phyloP scores from a whole-genome alignment of 1,284 basidiomycete genomes.

The Vanrija sp. region DNA sequence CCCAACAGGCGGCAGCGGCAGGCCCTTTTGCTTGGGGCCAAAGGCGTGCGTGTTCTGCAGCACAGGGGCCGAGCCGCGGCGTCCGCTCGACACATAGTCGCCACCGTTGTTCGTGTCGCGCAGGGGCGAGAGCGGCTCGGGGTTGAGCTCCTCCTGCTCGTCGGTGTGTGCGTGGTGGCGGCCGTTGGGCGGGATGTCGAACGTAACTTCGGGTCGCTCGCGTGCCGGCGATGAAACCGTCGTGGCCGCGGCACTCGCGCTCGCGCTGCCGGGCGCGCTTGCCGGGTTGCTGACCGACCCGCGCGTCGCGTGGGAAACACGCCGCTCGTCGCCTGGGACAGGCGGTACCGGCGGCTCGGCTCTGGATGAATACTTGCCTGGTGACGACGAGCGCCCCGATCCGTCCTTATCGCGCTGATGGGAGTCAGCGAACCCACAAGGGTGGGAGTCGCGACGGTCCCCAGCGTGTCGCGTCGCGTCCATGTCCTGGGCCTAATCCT shows the following conservation, averaged over 20 bases:
- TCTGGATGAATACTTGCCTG: constrained; percentile 6
- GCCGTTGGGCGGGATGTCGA: neutral
- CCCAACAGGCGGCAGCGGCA: constrained; percentile 40
- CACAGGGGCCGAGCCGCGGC: no score
- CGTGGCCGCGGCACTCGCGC: neutral
- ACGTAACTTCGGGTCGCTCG: no score
- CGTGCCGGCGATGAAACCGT: neutral
- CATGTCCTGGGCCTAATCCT: no score
- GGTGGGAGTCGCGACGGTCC: no score
- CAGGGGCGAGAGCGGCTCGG: neutral
- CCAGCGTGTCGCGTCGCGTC: no score
- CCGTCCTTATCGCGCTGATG: constrained; percentile 3
- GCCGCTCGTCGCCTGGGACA: neutral
- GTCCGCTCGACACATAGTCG: no score
- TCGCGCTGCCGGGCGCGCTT: neutral
- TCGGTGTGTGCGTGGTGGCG: neutral
- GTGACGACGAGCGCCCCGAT: constrained; percentile 10
- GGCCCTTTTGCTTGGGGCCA: constrained; percentile 15
- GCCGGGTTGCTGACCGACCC: neutral
- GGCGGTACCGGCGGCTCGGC: constrained; percentile 10
- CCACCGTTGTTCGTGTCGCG: neutral
- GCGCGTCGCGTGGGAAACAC: no score
- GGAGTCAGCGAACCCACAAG: constrained; percentile 14
- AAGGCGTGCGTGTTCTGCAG: no score
- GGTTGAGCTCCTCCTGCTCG: neutral